Evolutionary conservation across 2,329 filamentous ascomycete species (phyloP).

Genomic region (Fusarium secorum): DNA sequence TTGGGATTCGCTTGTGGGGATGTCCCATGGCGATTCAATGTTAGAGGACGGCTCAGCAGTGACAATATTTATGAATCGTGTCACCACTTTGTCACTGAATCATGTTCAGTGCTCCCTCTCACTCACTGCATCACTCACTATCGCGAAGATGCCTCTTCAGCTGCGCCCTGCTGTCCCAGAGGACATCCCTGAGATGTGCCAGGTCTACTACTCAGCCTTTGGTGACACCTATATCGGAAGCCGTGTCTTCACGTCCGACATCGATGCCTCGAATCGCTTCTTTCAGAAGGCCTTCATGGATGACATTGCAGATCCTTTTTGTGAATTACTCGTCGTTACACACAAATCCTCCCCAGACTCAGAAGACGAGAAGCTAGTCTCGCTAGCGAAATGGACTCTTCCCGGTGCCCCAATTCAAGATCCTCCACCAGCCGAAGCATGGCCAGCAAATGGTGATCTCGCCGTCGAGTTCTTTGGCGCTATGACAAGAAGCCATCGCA

Average conservation of each 20-base stretch:
- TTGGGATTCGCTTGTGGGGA: conserved; percentile 20
- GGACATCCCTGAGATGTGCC: conserved; percentile 52
- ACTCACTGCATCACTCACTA: not conserved
- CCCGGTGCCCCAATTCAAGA: conserved; percentile 39
- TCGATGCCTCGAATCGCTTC: conserved; percentile 42
- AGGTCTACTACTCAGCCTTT: conserved; percentile 58
- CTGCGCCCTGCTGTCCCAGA: conserved; percentile 51
- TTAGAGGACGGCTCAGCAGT: not conserved
- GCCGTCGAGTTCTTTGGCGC: conserved; percentile 52
- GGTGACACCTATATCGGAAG: conserved; percentile 47
- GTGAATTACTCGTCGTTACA: conserved; percentile 52
- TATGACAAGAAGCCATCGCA: conserved; percentile 47
- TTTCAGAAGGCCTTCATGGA: conserved; percentile 47
- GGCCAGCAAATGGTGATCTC: conserved; percentile 52
- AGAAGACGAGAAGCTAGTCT: conserved; percentile 45
- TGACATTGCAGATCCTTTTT: conserved; percentile 51
- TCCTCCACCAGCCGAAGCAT: conserved; percentile 43
- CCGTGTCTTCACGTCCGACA: conserved; percentile 48
- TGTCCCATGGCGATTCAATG: not conserved
- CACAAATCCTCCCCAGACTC: conserved; percentile 40
- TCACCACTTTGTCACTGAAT: not conserved
- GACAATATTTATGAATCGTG: not conserved
- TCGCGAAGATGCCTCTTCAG: conserved; percentile 34
- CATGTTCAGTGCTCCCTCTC: not conserved
- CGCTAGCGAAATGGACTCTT: conserved; percentile 58